Conservation (phyloP, 352 stramenopile genomes). For the Blastocystis sp. region DNA sequence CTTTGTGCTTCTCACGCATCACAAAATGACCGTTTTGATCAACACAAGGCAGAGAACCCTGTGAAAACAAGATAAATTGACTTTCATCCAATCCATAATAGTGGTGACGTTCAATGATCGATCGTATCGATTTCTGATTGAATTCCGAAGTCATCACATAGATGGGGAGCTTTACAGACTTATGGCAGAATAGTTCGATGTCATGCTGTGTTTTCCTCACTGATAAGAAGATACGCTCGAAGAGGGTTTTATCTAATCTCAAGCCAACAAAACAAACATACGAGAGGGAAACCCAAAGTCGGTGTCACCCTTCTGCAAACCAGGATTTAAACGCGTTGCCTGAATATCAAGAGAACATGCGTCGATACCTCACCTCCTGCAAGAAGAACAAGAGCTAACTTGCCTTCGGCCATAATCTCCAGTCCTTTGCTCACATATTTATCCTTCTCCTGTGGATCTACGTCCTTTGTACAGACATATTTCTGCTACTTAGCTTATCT, state of each 20-base stretch:
- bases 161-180: background rate
- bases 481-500: background rate
- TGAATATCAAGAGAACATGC: background rate
- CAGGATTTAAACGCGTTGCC: background rate
- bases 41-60: conserved; percentile 34
- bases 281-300: conserved; percentile 41
- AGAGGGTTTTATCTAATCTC: background rate
- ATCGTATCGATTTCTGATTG: background rate
- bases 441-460: background rate
- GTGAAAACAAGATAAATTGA: conserved; percentile 23
- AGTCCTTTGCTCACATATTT: background rate
- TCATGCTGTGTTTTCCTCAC: background rate
- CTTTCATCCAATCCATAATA: conserved; percentile 1
- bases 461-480: background rate
- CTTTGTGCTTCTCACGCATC: conserved; percentile 23
- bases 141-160: conserved; percentile 57
- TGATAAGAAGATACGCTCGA: background rate
- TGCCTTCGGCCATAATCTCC: background rate
- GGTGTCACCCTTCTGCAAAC: background rate
- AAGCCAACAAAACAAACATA: background rate
- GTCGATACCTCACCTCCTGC: background rate
- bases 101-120: background rate
- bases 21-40: conserved; percentile 4
- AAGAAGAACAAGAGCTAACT: background rate
- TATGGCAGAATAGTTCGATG: background rate